Evolutionary conservation across 441 rosid genomes (phyloP), one percentile per base, ranked within the genome.

Genomic region (Flueggea neowawraea): DNA sequence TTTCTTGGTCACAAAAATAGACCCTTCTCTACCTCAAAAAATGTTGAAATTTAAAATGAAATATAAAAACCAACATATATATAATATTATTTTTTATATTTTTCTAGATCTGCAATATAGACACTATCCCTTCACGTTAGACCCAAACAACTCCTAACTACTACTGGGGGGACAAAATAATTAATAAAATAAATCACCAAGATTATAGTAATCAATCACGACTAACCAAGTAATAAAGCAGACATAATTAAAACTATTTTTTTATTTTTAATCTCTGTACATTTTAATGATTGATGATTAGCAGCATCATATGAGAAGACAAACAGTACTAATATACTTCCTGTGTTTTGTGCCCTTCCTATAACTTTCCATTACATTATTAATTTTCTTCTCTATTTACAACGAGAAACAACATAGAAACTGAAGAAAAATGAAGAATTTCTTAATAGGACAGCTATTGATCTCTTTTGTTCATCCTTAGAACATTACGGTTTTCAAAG

Each of bases 201-300:
- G 28, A 4, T 28, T 33, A 12, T 16, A 52, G 9, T 48, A 44
- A 57, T 62, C 39, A 58, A 58, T 22, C 62, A 54, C 32, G 15
- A 53, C n/a, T n/a, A n/a, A n/a, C n/a, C n/a, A n/a, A n/a, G n/a
- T n/a, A n/a, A 16, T 15, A 31, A 45, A 55, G 14, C 6, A 44
- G 22, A 57, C 33, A 22, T 22, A 22, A 50, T 17, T 48, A 55
- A 44, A 57, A 59, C 32, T 13, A 56, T 16, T n/a, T 6, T 6
- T 48, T 22, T 22, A 22, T 5, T n/a, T 44, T 45, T 22, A 13
- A 36, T 61, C 57, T 61, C 44, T 28, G 31, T 52, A 44, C 54
- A 41, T 57, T 47, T 10, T 69, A 65, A 72, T 69, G 60, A 68
- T 75, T 64, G 65, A 58, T 60, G 16, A 58, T 32, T 22, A 61